Percentiles rank a stretch among this genome's conserved stretches.
Evolutionary conservation across 495 filamentous ascomycete genomes (phyloP).

Genomic region (Neurospora sp.): DNA sequence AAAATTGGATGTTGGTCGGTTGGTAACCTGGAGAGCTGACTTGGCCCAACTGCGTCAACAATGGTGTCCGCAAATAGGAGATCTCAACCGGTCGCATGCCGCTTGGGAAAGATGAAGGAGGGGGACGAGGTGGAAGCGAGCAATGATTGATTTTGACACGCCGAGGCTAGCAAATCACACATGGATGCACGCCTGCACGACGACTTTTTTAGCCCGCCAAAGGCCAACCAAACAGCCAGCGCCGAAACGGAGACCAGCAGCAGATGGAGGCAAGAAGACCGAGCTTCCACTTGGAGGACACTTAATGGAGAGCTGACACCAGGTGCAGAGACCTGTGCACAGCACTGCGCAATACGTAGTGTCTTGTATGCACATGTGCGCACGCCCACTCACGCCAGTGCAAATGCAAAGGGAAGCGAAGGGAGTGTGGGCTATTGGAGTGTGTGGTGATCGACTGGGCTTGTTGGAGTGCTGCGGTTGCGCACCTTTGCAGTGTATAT

Average conservation of each 20-base stretch:
- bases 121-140: constrained; percentile 9
- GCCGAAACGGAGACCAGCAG: not conserved
- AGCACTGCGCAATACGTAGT: not conserved
- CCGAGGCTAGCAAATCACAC: constrained; percentile 24
- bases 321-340: not conserved
- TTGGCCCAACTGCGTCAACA: not conserved
- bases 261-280: not conserved
- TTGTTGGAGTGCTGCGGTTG: not conserved
- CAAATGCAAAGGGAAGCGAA: not conserved
- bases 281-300: not conserved
- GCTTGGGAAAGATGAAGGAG: constrained; percentile 5
- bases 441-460: not conserved
- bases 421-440: not conserved
- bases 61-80: not conserved
- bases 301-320: not conserved
- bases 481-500: not conserved
- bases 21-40: not conserved
- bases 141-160: constrained; percentile 17
- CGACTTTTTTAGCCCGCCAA: not conserved
- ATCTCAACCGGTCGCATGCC: not conserved
- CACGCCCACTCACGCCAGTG: not conserved
- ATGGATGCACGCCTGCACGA: not conserved
- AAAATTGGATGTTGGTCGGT: not conserved
- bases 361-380: not conserved
- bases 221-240: not conserved